phyloP scores from a whole-genome alignment of 208 protist species.

The Leishmania amazonensis region DNA sequence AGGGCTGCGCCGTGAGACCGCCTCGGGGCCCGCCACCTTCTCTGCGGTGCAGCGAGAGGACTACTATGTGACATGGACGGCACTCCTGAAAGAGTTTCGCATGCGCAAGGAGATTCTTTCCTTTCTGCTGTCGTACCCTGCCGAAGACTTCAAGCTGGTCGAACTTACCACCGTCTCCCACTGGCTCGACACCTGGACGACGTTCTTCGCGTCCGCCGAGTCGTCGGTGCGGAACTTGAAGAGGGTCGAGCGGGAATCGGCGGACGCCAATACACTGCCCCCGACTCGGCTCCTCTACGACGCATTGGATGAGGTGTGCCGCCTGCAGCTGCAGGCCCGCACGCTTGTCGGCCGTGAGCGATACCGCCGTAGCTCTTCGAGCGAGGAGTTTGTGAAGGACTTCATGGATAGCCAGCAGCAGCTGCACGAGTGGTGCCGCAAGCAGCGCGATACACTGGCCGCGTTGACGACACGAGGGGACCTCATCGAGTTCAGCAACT shows the following conservation, averaged over 20 bases:
- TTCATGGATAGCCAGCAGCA: constrained; percentile 69
- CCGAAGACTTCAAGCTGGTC: constrained; percentile 47
- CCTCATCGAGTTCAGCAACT: constrained; percentile 69
- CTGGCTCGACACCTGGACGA: constrained; percentile 68
- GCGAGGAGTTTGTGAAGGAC: constrained; percentile 59
- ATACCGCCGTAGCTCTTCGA: constrained; percentile 47
- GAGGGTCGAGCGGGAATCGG: constrained; percentile 32
- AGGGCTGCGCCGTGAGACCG: constrained; percentile 28
- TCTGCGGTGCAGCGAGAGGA: constrained; percentile 15
- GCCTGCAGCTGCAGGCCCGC: constrained; percentile 73
- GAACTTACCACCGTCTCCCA: constrained; percentile 47
- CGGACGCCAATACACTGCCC: constrained; percentile 20
- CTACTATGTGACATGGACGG: constrained; percentile 38
- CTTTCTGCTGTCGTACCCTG: constrained; percentile 49
- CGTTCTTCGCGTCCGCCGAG: constrained; percentile 49
- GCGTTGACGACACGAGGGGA: constrained; percentile 50
- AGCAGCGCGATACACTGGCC: constrained; percentile 73
- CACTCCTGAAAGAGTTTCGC: constrained; percentile 51
- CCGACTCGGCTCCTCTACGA: constrained; percentile 50
- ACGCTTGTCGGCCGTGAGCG: constrained; percentile 72
- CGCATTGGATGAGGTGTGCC: constrained; percentile 62
- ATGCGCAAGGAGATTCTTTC: constrained; percentile 53
- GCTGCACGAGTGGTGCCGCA: constrained; percentile 79
- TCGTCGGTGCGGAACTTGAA: constrained; percentile 42
- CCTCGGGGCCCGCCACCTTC: neutral